Evolutionary conservation across 2,329 filamentous ascomycete genomes (phyloP), one percentile per base, ranked within the genome.

Genomic region (Lanzia echinophila): DNA sequence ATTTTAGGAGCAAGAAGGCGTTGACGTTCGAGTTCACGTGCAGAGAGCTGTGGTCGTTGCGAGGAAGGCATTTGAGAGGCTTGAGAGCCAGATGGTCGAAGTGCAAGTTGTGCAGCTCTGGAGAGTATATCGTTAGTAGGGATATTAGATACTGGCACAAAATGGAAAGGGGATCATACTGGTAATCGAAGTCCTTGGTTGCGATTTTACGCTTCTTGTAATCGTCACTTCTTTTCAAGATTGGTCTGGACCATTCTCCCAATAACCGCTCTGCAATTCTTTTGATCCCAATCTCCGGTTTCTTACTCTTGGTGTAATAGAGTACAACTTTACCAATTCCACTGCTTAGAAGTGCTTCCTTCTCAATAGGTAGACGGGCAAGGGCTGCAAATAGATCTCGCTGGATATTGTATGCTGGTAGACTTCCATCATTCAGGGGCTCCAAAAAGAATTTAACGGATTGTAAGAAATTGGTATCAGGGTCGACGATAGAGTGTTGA

Each of bases 371-470:
- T 5, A 97, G 79, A 64, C 83, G 85, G 17, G 79, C 81, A 36
- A 99, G 77, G 22, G 89, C 87, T 24, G 82, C 81, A 69, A 99
- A 94, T 42, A 99, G 82, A 68, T 97, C 91, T 58, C 91, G 89
- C 73, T 99, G 94, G 62, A 99, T 97, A 68, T 94, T 94, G 74
- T 96, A 99, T 31, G 94, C 92, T 0, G 94, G 94, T 47, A 99
- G 79, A 57, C 89, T 92, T 54, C 92, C 94, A 67, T 97, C 92
- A 64, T 92, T 90, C 44, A 97, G 79, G 1, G 94, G 94, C 69
- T 99, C 94, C 20, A 99, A 81, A 78, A 97, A 97, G 79, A 95
- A 97, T 68, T 92, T 90, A 66, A 99, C 90, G 13, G 91, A 88
- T 71, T 95, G 90, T 38, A 99, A 76, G 58, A 99, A 87, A 73